Base-by-base conservation (phyloP, 2,329 filamentous ascomycete genomes). In the Aspergillus quadricinctus region DNA sequence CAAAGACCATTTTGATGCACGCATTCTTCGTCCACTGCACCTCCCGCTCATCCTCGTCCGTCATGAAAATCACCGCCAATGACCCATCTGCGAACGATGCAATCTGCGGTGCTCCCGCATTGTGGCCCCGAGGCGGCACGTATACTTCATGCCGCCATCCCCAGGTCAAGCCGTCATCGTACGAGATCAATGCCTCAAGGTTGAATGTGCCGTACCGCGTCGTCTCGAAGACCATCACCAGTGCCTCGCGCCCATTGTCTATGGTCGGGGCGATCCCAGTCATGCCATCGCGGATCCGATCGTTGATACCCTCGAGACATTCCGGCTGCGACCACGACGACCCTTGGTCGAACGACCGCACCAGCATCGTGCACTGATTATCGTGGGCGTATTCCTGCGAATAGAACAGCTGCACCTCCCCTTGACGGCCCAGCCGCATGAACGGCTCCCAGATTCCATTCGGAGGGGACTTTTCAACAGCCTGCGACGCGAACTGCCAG, bases 361-460 rank as follows among this genome's bases (percentile, higher is more conserved):
- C 74, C n/a, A 74, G 65, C 74, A 81, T 80, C 9, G 78, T 80
- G 60, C 79, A 77, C 66, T 81, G 79, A 58, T 81, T 75, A 56
- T 77, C 69, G 14, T 59, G 67, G 4, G 76, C 76, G 35, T 77
- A 75, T 64, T 81, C 78, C 55, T 77, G 72, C 25, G 78, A 80
- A 61, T 75, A 81, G 14, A 72, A 77, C 57, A 80, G 64, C 58
- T 80, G 77, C 1, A 80, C 66, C 57, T 76, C 75, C 49, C 72
- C 71, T 1, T 58, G 57, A 10, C 63, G 60, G 14, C 72, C 71
- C 14, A 76, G 57, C 1, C 78, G 71, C 73, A 81, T 77, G 56
- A 80, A 81, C 0, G 79, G 79, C 62, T 81, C 79, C 79, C 79
- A 81, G 19, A 80, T 66, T 0, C 79, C 79, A 9, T 70, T 54